These are phyloP conservation scores for Scleroderma citrinum DNA, from an alignment of 768 basidiomycete species.

Conservation along the genomic window DNA sequence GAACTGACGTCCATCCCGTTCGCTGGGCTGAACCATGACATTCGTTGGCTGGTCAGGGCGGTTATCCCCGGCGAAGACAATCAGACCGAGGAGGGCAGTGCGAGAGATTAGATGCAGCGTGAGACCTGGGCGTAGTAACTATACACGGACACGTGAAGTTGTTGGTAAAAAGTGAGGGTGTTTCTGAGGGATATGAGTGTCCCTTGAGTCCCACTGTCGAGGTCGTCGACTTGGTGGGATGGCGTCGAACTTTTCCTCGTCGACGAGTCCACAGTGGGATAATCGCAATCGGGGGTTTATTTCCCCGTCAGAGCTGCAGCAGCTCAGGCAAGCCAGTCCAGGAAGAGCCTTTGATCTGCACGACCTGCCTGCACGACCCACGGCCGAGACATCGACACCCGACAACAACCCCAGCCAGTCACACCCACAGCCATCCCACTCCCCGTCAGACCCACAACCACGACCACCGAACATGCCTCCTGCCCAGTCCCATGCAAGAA, in stretches of 20 bases:
- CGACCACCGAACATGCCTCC: slow-evolving; percentile 19
- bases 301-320: slow-evolving; percentile 29
- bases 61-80: too few relatives aligned
- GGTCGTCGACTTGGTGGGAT: background rate
- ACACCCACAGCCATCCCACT: slow-evolving; percentile 6
- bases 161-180: too few relatives aligned
- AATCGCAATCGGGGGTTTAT: slow-evolving; percentile 31
- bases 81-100: too few relatives aligned
- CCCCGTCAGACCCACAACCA: slow-evolving; percentile 14
- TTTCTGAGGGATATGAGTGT: too few relatives aligned
- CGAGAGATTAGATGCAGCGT: too few relatives aligned
- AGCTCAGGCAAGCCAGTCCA: slow-evolving; percentile 29
- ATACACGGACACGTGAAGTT: too few relatives aligned
- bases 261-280: slow-evolving; percentile 32
- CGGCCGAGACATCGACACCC: slow-evolving; percentile 8
- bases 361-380: slow-evolving; percentile 28
- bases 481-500: slow-evolving; percentile 40
- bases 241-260: slow-evolving; percentile 7
- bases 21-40: too few relatives aligned
- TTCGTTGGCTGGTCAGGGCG: too few relatives aligned
- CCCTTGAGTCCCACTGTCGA: too few relatives aligned
- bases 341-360: slow-evolving; percentile 25
- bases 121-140: too few relatives aligned
- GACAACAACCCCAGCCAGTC: background rate
- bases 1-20: too few relatives aligned